Evolutionary conservation across 2,329 filamentous ascomycete species (phyloP), one percentile per base, ranked within the genome.

Genomic region (Pseudogymnoascus sp.): DNA sequence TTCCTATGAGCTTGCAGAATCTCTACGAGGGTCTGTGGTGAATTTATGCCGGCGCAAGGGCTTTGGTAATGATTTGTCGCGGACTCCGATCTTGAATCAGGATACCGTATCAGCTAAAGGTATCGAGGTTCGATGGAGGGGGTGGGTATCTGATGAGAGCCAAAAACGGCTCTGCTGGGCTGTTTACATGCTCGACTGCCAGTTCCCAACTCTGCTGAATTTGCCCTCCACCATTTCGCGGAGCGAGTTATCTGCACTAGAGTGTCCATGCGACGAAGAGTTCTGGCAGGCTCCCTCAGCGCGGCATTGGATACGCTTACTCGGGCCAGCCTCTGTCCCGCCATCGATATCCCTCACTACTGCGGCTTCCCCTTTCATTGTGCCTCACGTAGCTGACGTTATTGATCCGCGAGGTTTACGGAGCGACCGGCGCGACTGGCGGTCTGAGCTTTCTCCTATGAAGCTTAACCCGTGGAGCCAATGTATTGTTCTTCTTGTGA

Each of bases 221-320:
- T 55, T 69, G 8, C 65, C 67, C 12, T 62, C 64, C 11, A 66
- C 67, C 9, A 67, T 69, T 11, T 65, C 67, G 9, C 60, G 67
- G n/a, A 64, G 66, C 7, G 67, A 70, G 35, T 60, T 70, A 14
- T 64, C 64, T 25, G 36, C 66, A 59, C 36, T 70, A 12, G 61
- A 62, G 4, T 69, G 67, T 55, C 68, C 68, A 35, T 69, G 67
- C 30, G 67, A 70, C 25, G 67, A 70, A 16, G 64, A 65, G n/a
- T 69, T 68, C 39, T 70, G 68, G 68, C 61, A 16, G 14, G 67
- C 67, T 4, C 52, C 65, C 11, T 68, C 67, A 14, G 67, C 68
- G 14, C 49, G 64, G 11, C 60, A 67, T 25, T 70, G 68, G 67
- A 67, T 67, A 36, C 63, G 67, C 36, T 45, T 68, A 5, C 63